Conservation (phyloP, 345 rosid species). For the Populus simonii region DNA sequence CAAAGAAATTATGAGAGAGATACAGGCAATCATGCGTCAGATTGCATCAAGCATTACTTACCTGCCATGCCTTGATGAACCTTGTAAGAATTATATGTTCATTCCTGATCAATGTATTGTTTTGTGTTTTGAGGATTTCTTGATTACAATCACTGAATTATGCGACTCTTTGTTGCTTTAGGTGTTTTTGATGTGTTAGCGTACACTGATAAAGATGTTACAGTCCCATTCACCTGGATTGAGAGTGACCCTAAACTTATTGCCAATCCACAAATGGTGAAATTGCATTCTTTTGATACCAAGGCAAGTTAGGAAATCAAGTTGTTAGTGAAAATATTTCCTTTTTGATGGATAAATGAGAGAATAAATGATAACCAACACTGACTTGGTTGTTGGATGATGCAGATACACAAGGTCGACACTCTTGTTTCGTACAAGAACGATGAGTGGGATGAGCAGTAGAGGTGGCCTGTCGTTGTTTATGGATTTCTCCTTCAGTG, state of each 20-base stretch:
- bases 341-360: background rate
- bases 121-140: background rate
- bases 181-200: constrained; percentile 97
- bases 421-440: constrained; percentile 94
- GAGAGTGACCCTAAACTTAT: constrained; percentile 95
- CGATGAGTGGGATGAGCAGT: constrained; percentile 91
- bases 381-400: background rate
- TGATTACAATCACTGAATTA: background rate
- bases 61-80: constrained; percentile 90
- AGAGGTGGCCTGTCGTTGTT: constrained; percentile 7
- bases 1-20: constrained; percentile 94
- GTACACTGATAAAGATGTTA: constrained; percentile 81
- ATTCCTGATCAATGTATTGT: background rate
- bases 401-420: constrained; percentile 94
- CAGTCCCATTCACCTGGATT: constrained; percentile 91
- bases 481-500: background rate
- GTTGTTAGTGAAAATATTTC: background rate
- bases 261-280: constrained; percentile 98
- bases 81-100: constrained; percentile 48
- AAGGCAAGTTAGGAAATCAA: constrained; percentile 44
- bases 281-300: constrained; percentile 92
- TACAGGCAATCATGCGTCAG: constrained; percentile 92
- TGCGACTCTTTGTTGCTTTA: constrained; percentile 18
- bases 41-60: constrained; percentile 92
- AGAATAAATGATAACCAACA: background rate